These are phyloP conservation scores for Yamadazyma kanchanaburiensis DNA, from an alignment of 1,139 yeast genomes.

Conservation along the genomic window DNA sequence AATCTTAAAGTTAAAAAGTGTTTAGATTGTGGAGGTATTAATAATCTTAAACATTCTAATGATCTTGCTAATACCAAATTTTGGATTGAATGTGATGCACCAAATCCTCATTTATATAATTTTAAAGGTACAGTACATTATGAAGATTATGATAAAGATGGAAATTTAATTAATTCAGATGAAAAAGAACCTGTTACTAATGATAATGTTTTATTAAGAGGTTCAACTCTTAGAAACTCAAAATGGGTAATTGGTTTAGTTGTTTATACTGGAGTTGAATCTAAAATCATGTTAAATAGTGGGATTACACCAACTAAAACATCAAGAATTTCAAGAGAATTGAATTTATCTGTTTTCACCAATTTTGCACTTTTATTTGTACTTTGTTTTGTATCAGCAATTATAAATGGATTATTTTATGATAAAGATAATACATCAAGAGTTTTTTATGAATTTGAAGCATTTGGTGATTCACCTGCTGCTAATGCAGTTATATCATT, in stretches of 20 bases:
- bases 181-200: constrained; percentile 74
- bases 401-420: constrained; percentile 79
- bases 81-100: constrained; percentile 89
- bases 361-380: constrained; percentile 74
- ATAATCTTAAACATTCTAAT: constrained; percentile 54
- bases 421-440: constrained; percentile 52
- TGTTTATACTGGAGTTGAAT: constrained; percentile 83
- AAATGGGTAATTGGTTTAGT: constrained; percentile 92
- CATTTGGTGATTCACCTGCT: constrained; percentile 54
- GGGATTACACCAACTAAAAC: constrained; percentile 91
- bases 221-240: constrained; percentile 88
- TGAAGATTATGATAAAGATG: constrained; percentile 40
- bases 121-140: constrained; percentile 83
- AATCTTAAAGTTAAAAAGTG: constrained; percentile 81
- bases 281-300: constrained; percentile 90
- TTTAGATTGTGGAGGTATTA: constrained; percentile 60
- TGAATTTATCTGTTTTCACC: constrained; percentile 75
- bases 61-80: constrained; percentile 76
- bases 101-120: constrained; percentile 78
- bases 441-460: constrained; percentile 59
- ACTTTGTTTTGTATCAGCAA: constrained; percentile 78
- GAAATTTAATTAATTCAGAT: constrained; percentile 35
- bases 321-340: constrained; percentile 77
- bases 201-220: constrained; percentile 81
- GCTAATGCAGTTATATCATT: constrained; percentile 81